Conservation (phyloP, 768 basidiomycete genomes). For the Phaeolepiota aurea region DNA sequence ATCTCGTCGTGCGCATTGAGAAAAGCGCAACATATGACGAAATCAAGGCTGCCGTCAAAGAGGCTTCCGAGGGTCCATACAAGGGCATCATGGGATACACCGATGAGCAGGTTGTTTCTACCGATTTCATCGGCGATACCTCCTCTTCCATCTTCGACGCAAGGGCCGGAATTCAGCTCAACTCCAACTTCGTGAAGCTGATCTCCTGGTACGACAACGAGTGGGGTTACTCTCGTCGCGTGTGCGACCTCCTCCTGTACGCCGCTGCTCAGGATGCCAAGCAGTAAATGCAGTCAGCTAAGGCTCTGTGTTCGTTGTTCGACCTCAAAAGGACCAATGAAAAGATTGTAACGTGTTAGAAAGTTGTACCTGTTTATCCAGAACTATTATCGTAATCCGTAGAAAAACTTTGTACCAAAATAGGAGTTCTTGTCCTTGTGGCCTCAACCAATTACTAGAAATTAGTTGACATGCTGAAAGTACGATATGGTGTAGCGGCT, state of each 20-base stretch:
- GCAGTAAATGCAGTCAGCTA: background rate
- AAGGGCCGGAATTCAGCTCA: slow-evolving; percentile 85
- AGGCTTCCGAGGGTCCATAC: slow-evolving; percentile 61
- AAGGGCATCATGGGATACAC: slow-evolving; percentile 85
- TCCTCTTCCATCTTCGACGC: slow-evolving; percentile 93
- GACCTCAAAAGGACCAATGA: too few species aligned
- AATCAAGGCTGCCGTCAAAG: slow-evolving; percentile 83
- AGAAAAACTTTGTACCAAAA: background rate
- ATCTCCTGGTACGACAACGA: slow-evolving; percentile 95
- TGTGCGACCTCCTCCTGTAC: slow-evolving; percentile 81
- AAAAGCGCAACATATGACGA: slow-evolving; percentile 81
- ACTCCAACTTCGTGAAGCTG: slow-evolving; percentile 91
- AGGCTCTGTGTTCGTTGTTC: too few species aligned
- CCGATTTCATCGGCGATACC: slow-evolving; percentile 79
- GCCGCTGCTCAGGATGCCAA: slow-evolving; percentile 65
- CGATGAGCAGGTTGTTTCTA: slow-evolving; percentile 88
- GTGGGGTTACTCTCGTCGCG: slow-evolving; percentile 91
- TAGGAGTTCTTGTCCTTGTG: background rate
- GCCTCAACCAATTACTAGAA: background rate
- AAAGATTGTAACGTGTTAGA: too few species aligned
- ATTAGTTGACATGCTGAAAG: too few species aligned
- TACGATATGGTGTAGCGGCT: too few species aligned
- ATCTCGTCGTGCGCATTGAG: slow-evolving; percentile 89
- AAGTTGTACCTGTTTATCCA: background rate
- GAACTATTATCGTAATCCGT: background rate